These are phyloP conservation scores for Cryphonectria nitschkei DNA, from an alignment of 2,329 filamentous ascomycete genomes.

Conservation along the genomic window DNA sequence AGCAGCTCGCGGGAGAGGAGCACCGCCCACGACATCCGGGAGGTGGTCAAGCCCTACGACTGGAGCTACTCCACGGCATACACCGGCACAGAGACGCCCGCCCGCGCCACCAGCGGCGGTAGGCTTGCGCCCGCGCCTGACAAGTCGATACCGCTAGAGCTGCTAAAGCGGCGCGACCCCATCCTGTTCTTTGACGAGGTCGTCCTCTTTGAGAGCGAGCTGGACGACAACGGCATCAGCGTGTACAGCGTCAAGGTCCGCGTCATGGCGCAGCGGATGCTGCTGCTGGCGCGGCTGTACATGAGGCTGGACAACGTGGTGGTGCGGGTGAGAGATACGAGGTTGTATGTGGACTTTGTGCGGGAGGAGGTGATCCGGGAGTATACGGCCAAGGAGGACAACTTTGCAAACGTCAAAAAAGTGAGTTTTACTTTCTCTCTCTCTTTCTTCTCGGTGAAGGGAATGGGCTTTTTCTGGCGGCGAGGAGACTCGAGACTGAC, in stretches of 20 bases:
- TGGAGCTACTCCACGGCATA: constrained; percentile 97
- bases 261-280: constrained; percentile 86
- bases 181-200: constrained; percentile 98
- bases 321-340: constrained; percentile 83
- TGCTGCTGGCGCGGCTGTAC: constrained; percentile 85
- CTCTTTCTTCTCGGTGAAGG: neutral
- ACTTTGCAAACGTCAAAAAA: constrained; percentile 75
- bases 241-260: constrained; percentile 88
- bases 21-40: constrained; percentile 83
- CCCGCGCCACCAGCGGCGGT: constrained; percentile 1
- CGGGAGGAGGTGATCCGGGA: constrained; percentile 81
- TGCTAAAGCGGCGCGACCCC: constrained; percentile 86
- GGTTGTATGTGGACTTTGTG: constrained; percentile 88
- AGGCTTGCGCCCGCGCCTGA: constrained; percentile 3
- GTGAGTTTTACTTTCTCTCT: constrained; percentile 48
- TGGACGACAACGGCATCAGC: constrained; percentile 96
- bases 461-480: too few species aligned
- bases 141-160: constrained; percentile 75
- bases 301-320: constrained; percentile 92
- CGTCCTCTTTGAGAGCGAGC: constrained; percentile 93
- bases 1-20: constrained; percentile 69
- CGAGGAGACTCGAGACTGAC: constrained; percentile 29
- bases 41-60: constrained; percentile 94
- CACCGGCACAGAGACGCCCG: constrained; percentile 63
- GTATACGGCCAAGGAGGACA: constrained; percentile 85